Percentiles rank a stretch among this genome's conserved stretches.
These are phyloP conservation scores for Flaveria floridana DNA, from an alignment of 140 eudicot genomes.

Conservation along the genomic window DNA sequence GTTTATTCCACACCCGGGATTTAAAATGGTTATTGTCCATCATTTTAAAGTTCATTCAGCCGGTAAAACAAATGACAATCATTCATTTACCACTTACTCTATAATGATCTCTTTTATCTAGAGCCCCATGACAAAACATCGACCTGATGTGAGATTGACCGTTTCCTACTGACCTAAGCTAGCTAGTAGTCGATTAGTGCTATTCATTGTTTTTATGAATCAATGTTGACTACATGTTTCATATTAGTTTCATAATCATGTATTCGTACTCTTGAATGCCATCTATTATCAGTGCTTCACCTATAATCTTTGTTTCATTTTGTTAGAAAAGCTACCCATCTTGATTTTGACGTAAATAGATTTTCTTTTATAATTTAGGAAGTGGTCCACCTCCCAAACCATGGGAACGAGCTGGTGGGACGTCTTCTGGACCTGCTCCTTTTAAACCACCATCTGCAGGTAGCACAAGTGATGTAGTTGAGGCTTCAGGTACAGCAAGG, in stretches of 20 bases:
- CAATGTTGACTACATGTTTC: not conserved
- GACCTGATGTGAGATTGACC: not conserved
- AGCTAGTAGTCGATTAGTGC: not conserved
- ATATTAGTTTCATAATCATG: not conserved
- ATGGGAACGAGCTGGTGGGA: constrained; percentile 79
- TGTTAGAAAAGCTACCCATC: not conserved
- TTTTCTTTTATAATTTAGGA: constrained; percentile 32
- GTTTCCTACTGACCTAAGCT: not conserved
- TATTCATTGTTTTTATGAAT: not conserved
- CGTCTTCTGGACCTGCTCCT: constrained; percentile 73
- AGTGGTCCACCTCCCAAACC: constrained; percentile 80
- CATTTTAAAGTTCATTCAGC: not conserved
- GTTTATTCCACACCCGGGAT: not conserved
- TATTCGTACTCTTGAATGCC: not conserved
- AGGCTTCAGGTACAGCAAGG: constrained; percentile 83
- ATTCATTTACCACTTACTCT: not conserved
- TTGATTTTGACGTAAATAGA: constrained; percentile 3
- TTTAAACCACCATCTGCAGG: constrained; percentile 84
- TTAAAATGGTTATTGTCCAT: not conserved
- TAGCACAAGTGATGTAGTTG: constrained; percentile 85
- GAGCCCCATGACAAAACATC: not conserved
- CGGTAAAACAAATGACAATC: not conserved
- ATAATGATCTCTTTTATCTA: not conserved
- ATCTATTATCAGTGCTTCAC: not conserved
- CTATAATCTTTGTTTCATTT: not conserved